phyloP scores from a whole-genome alignment of 805 yeast species.

The Cyberlindnera subsufficiens region DNA sequence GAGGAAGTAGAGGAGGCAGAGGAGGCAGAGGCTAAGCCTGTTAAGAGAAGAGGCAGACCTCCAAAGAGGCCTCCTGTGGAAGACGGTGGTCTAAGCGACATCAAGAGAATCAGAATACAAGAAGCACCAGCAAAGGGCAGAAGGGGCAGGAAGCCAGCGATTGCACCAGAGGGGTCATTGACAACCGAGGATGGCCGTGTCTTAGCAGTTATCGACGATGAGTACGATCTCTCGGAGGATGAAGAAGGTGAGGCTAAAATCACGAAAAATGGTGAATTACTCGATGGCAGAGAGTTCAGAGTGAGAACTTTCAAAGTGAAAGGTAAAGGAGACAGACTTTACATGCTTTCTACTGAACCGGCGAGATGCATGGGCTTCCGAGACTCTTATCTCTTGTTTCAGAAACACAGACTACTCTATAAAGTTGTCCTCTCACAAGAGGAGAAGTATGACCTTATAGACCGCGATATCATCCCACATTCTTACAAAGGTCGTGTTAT shows the following conservation, averaged over 20 bases:
- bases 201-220: slow-evolving; percentile 62
- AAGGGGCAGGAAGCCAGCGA: slow-evolving; percentile 35
- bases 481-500: slow-evolving; percentile 89
- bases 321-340: slow-evolving; percentile 60
- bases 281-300: slow-evolving; percentile 70
- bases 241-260: slow-evolving; percentile 74
- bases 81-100: slow-evolving; percentile 12
- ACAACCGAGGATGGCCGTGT: slow-evolving; percentile 68
- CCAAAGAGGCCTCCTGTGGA: slow-evolving; percentile 21
- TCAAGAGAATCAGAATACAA: slow-evolving; percentile 9
- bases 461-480: slow-evolving; percentile 75
- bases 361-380: slow-evolving; percentile 93
- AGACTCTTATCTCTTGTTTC: slow-evolving; percentile 85
- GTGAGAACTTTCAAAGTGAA: slow-evolving; percentile 59
- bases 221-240: slow-evolving; percentile 71
- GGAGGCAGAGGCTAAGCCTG: slow-evolving; percentile 15
- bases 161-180: slow-evolving; percentile 26
- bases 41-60: slow-evolving; percentile 18
- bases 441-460: slow-evolving; percentile 79
- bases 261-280: slow-evolving; percentile 56
- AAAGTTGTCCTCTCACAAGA: slow-evolving; percentile 69
- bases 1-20: slow-evolving; percentile 26
- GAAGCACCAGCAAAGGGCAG: slow-evolving; percentile 24
- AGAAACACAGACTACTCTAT: slow-evolving; percentile 71
- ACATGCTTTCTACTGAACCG: slow-evolving; percentile 93